phyloP scores from a whole-genome alignment of 2,329 filamentous ascomycete genomes.

The Pseudogymnoascus sp. region DNA sequence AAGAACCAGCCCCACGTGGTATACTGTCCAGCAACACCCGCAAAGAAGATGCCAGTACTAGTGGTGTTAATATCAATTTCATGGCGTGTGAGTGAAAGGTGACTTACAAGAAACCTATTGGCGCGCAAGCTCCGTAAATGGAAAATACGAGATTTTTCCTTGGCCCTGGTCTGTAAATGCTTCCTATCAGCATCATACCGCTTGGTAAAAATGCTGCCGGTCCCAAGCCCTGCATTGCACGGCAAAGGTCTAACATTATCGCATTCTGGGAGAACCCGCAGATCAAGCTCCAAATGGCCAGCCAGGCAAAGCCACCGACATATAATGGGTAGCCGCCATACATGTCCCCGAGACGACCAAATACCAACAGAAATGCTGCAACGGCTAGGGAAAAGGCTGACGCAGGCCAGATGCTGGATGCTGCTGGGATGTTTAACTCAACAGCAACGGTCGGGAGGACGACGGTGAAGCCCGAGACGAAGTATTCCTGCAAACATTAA shows the following conservation, averaged over 20 bases:
- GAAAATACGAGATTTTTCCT: conserved; percentile 57
- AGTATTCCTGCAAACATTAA: conserved; percentile 43
- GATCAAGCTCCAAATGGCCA: conserved; percentile 59
- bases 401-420: conserved; percentile 53
- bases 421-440: conserved; percentile 54
- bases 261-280: conserved; percentile 60
- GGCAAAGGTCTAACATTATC: conserved; percentile 63
- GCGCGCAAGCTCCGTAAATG: conserved; percentile 47
- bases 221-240: conserved; percentile 66
- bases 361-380: conserved; percentile 51
- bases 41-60: conserved; percentile 54
- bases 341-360: conserved; percentile 53
- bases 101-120: conserved; percentile 44
- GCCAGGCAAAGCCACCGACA: conserved; percentile 52
- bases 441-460: conserved; percentile 57
- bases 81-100: conserved; percentile 45
- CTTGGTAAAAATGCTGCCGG: conserved; percentile 63
- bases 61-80: conserved; percentile 37
- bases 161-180: conserved; percentile 56
- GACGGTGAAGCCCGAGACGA: conserved; percentile 66
- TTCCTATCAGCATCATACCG: conserved; percentile 57
- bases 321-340: conserved; percentile 55
- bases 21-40: conserved; percentile 51
- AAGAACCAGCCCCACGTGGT: conserved; percentile 59
- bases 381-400: conserved; percentile 50